Evolutionary conservation across 208 protist genomes (phyloP), one percentile per base, ranked within the genome.

Genomic region (Crithidia sp.): DNA sequence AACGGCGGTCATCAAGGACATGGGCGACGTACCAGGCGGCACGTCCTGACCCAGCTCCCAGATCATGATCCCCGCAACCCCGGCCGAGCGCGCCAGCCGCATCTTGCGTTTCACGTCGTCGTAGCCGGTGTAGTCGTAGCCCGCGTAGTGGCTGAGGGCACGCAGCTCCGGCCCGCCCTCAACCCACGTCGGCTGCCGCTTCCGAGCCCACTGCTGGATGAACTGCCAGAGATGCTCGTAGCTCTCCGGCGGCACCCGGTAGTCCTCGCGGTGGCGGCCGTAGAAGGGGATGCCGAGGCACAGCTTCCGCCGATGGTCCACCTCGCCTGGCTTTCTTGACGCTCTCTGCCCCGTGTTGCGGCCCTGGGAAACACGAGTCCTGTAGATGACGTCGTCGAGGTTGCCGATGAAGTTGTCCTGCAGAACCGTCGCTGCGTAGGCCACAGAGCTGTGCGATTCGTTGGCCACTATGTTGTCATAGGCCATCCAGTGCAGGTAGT

Each of bases 11-110:
- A 91, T 85, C 16, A 89, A 70, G 7, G 86, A 82, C 43, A 88
- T 81, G 37, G 74, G 81, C 49, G 85, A 71, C 54, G 77, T 57
- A 12, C 74, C 80, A 4, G 81, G 69, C 36, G 80, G 85, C 43
- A 91, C 41, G 53, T 93, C 88, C 69, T 93, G 88, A 7, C 88
- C 88, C 28, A 93, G 63, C 75, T 93, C 88, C 88, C 88, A 93
- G 7, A 93, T 81, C 88, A 93, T 93, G 28, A 93, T 76, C 54
- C 88, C 88, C 3, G 60, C 82, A 58, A 91, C 63, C 63, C 63
- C 54, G 7, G 67, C 55, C 7, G n/a, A n/a, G 52, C 74, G 81
- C 4, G 88, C 85, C 49, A 89, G 59, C n/a, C 61, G 64, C 82
- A 89, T 87, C 76, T 91, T 90, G 16, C 74, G 56, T 54, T 69